Percentiles rank a stretch among this genome's conserved stretches.
Evolutionary conservation across 2,329 filamentous ascomycete species (phyloP).

Genomic region (Metarhizium brunneum): DNA sequence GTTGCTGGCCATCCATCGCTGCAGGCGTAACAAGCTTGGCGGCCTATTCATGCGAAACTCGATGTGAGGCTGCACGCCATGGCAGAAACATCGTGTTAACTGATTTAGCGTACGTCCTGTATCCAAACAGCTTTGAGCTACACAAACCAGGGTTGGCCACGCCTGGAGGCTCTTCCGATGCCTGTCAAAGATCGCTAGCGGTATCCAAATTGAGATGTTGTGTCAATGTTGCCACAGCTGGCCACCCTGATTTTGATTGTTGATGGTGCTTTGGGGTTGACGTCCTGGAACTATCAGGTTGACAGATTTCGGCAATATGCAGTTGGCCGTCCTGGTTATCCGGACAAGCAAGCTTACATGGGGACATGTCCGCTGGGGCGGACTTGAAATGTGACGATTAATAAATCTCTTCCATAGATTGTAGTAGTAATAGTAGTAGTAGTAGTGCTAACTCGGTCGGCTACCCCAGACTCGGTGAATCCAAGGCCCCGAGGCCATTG

Average conservation of each 20-base stretch:
- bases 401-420: neutral
- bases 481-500: neutral
- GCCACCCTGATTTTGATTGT: neutral
- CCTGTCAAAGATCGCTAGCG: constrained; percentile 5
- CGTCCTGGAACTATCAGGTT: neutral
- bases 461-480: neutral
- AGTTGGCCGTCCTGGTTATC: neutral
- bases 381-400: neutral
- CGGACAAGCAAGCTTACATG: neutral
- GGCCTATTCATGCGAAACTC: neutral
- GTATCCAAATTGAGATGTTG: constrained; percentile 5
- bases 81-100: constrained; percentile 3
- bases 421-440: neutral
- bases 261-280: neutral
- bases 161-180: constrained; percentile 3
- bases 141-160: constrained; percentile 6
- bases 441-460: neutral
- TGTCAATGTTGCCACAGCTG: neutral
- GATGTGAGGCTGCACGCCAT: neutral
- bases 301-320: neutral
- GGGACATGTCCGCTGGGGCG: too few relatives aligned
- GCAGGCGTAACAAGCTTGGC: constrained; percentile 2
- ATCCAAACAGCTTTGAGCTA: neutral
- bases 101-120: neutral
- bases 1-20: neutral